Conservation (phyloP, 2,329 filamentous ascomycete species). For the Beauveria sp. region DNA sequence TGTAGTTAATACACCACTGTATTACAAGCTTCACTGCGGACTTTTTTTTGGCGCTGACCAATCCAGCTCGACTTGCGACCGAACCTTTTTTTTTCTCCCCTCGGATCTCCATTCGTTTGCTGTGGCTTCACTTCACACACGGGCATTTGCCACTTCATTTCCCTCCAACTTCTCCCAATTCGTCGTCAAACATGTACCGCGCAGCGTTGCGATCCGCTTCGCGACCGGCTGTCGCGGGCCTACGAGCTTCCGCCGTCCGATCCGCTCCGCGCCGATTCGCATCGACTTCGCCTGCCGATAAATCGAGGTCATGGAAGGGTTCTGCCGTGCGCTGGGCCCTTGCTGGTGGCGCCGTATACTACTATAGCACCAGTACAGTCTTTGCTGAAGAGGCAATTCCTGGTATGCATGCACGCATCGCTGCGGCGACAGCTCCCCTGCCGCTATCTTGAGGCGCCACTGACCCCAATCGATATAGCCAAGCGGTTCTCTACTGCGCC, state of each 20-base stretch:
- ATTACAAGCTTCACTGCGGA: neutral
- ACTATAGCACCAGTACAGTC: slow-evolving; percentile 82
- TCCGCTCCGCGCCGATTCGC: slow-evolving; percentile 41
- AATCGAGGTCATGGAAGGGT: slow-evolving; percentile 76
- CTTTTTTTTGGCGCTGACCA: slow-evolving; percentile 11
- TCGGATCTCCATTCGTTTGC: neutral
- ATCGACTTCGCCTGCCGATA: slow-evolving; percentile 47
- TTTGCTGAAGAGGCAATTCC: slow-evolving; percentile 74
- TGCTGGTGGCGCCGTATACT: slow-evolving; percentile 74
- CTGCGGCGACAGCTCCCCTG: neutral
- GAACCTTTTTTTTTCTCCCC: neutral
- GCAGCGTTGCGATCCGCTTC: slow-evolving; percentile 41
- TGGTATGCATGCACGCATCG: slow-evolving; percentile 43
- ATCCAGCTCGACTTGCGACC: neutral
- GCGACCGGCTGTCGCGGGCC: slow-evolving; percentile 33
- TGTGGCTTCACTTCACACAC: neutral
- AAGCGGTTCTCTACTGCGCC: slow-evolving; percentile 30
- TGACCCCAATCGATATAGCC: slow-evolving; percentile 14
- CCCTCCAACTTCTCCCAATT: slow-evolving; percentile 6
- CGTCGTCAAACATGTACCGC: slow-evolving; percentile 39
- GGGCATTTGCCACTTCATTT: neutral
- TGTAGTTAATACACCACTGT: neutral
- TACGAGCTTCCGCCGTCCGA: slow-evolving; percentile 32
- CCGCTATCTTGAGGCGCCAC: neutral
- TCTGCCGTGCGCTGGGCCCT: slow-evolving; percentile 65